Percentiles rank a stretch among this genome's conserved stretches.
Conservation (phyloP, 345 rosid species). For the Eucalyptus urophylla region DNA sequence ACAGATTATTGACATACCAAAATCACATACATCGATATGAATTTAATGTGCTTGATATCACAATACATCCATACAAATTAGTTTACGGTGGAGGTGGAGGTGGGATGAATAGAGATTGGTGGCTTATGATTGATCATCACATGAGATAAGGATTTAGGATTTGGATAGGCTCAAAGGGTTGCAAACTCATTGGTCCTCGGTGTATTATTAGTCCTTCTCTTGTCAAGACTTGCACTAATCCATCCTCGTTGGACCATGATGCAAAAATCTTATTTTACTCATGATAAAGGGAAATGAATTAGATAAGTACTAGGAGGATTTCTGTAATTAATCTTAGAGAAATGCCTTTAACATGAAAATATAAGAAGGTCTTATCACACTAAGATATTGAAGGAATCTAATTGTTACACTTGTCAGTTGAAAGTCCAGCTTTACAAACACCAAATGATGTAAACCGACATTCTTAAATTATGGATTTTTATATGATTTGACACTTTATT, state of each 20-base stretch:
- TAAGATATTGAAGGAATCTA: background rate
- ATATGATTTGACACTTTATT: background rate
- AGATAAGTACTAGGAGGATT: background rate
- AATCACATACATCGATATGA: no score
- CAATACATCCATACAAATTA: no score
- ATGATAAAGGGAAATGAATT: background rate
- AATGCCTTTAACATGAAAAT: background rate
- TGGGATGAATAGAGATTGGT: background rate
- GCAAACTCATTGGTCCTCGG: background rate
- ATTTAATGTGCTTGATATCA: background rate
- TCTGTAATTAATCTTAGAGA: background rate
- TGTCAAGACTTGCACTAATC: no score
- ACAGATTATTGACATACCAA: background rate
- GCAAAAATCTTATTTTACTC: background rate
- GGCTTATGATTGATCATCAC: background rate
- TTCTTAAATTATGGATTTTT: no score
- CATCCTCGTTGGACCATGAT: background rate
- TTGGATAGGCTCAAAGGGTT: background rate
- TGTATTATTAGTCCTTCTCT: background rate
- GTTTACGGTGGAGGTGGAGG: background rate
- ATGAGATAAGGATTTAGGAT: background rate
- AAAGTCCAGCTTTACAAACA: background rate
- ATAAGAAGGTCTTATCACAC: background rate
- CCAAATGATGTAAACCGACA: background rate
- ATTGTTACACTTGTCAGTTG: background rate